These are phyloP conservation scores for Carex pumila DNA, from an alignment of 176 grass and related monocot genomes.

Conservation along the genomic window DNA sequence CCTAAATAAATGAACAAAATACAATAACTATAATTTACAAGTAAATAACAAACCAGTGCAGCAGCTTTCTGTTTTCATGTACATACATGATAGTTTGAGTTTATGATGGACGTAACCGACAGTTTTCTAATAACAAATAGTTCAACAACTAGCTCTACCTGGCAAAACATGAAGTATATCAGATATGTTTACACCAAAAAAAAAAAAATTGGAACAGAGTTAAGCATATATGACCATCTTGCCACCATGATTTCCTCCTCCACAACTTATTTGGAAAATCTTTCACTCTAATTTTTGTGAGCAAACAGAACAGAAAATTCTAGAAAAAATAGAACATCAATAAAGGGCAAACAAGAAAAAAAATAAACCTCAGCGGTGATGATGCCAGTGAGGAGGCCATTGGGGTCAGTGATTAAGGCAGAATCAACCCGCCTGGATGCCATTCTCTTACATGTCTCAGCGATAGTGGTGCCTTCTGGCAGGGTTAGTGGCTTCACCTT, in stretches of 20 bases:
- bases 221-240: not conserved
- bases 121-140: not conserved
- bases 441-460: conserved; percentile 65
- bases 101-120: not conserved
- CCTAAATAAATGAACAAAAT: conserved; percentile 26
- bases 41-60: not conserved
- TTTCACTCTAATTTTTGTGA: not conserved
- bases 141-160: not conserved
- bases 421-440: conserved; percentile 51
- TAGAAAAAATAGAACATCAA: not conserved
- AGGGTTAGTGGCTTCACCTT: conserved; percentile 56
- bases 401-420: conserved; percentile 58
- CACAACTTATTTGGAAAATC: not conserved
- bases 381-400: conserved; percentile 69
- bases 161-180: not conserved
- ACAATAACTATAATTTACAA: not conserved
- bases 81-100: not conserved
- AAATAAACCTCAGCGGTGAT: conserved; percentile 52
- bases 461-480: conserved; percentile 51
- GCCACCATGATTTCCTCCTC: not conserved
- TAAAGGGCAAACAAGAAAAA: not conserved
- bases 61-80: not conserved
- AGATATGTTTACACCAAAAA: not conserved
- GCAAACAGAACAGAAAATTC: not conserved
- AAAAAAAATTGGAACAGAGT: not conserved